Evolutionary conservation across 495 filamentous ascomycete genomes (phyloP), one percentile per base, ranked within the genome.

Genomic region (Xylaria curta): DNA sequence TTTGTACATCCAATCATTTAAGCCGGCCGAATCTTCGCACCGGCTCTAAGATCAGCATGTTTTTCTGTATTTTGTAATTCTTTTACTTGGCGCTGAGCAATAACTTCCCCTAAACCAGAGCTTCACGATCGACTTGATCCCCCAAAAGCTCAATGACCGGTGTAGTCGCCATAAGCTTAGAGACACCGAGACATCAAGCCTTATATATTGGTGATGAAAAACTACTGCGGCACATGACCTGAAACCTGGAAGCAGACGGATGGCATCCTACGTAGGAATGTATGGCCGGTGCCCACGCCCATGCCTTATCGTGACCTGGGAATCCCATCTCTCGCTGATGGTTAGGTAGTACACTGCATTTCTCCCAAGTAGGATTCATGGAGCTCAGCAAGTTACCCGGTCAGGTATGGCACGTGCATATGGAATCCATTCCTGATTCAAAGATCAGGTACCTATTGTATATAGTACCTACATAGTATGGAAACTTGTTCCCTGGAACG

Each of bases 231-330:
- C 47, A 21, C 68, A 70, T 5, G 2, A 64, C 59, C 60, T 64
- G 68, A 64, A 70, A 70, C 68, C 33, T 40, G 51, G 21, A 44
- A 33, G 36, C 42, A 59, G 31, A 21, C 2, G 49, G 66, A 68
- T 59, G 66, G 24, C 38, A 60, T 47, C 40, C 66, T 40, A 59
- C n/a, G 10, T 13, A 40, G 60, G 10, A 42, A 46, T n/a, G n/a
- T n/a, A n/a, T 44, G n/a, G 21, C 21, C 2, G 58, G 58, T 60
- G 8, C 58, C 58, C 58, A 60, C 15, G 36, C 36, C 10, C 36
- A 31, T 7, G 13, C n/a, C 58, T 44, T 31, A 33, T 33, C 15
- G 17, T 65, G 42, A 44, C 26, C 31, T 26, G 26, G 2, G 17
- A 46, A 47, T 47, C 26, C 12, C 21, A 4, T 24, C 42, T 65